These are phyloP conservation scores for Nothophytophthora sp. DNA, from an alignment of 352 stramenopile genomes.

Conservation along the genomic window DNA sequence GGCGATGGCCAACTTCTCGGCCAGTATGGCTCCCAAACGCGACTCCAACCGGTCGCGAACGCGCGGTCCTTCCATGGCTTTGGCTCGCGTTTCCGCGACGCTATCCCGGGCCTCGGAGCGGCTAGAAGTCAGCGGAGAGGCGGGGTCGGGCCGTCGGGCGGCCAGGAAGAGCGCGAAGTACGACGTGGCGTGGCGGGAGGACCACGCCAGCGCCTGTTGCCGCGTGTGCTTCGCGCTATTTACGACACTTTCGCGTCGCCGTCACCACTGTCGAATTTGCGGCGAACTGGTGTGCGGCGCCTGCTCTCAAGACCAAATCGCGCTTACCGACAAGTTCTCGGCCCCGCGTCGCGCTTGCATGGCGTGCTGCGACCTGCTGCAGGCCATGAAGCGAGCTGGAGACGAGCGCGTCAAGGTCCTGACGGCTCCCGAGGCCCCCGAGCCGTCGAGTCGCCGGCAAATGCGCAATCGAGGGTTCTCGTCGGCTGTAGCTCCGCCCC, in stretches of 20 bases:
- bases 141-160: constrained; percentile 7
- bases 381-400: constrained; percentile 48
- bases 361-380: constrained; percentile 61
- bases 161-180: constrained; percentile 58
- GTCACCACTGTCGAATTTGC: constrained; percentile 82
- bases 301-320: constrained; percentile 67
- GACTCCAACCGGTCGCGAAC: constrained; percentile 8
- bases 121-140: constrained; percentile 10
- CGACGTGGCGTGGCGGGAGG: constrained; percentile 66
- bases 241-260: constrained; percentile 68
- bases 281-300: constrained; percentile 76
- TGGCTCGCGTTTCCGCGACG: constrained; percentile 26
- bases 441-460: constrained; percentile 1
- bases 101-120: constrained; percentile 33
- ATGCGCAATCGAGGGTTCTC: constrained; percentile 13
- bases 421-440: constrained; percentile 22
- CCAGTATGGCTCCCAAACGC: constrained; percentile 25
- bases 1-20: constrained; percentile 22
- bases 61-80: constrained; percentile 6
- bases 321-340: constrained; percentile 52
- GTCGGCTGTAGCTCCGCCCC: not conserved
- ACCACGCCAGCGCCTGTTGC: constrained; percentile 60
- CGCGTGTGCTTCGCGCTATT: constrained; percentile 75
- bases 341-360: constrained; percentile 57
- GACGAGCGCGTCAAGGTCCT: constrained; percentile 50